Percentiles rank a stretch among this genome's conserved stretches.
phyloP scores from a whole-genome alignment of 2,329 filamentous ascomycete species.

The Colletotrichum sp. region DNA sequence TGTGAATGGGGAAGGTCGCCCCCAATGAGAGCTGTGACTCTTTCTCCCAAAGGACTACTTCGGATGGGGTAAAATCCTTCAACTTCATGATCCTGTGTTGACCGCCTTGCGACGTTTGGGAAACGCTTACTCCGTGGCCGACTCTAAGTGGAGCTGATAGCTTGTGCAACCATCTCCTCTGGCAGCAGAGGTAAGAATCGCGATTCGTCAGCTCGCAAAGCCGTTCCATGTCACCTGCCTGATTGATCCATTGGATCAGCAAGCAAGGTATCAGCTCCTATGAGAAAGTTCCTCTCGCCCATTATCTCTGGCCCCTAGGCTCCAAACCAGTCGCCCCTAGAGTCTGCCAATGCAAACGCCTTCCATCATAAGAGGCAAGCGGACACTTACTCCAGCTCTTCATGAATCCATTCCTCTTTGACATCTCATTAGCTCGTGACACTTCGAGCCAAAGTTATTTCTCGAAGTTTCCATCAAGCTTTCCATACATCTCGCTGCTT shows the following conservation, averaged over 20 bases:
- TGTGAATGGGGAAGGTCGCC: slow-evolving; percentile 10
- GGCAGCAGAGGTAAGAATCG: background rate
- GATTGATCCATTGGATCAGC: background rate
- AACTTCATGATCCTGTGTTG: background rate
- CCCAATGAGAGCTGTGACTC: background rate
- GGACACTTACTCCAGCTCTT: background rate
- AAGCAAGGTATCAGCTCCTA: background rate
- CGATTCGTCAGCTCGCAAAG: background rate
- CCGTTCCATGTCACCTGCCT: slow-evolving; percentile 9
- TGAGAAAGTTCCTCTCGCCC: background rate
- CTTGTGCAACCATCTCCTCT: background rate
- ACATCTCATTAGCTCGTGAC: no score
- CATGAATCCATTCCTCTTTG: background rate
- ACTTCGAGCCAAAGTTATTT: background rate
- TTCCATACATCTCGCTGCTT: background rate
- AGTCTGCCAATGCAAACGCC: background rate
- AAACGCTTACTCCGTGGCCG: background rate
- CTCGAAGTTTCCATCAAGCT: background rate
- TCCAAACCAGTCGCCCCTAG: background rate
- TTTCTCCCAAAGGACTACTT: background rate
- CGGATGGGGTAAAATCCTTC: background rate
- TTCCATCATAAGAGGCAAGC: background rate
- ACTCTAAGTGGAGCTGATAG: background rate
- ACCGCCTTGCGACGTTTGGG: background rate
- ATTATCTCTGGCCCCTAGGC: background rate